A percentile compares a stretch with the other conserved stretches of the same genome.
Evolutionary conservation across 2,329 filamentous ascomycete species (phyloP).

Genomic region (Alternaria hordeiaustralica): DNA sequence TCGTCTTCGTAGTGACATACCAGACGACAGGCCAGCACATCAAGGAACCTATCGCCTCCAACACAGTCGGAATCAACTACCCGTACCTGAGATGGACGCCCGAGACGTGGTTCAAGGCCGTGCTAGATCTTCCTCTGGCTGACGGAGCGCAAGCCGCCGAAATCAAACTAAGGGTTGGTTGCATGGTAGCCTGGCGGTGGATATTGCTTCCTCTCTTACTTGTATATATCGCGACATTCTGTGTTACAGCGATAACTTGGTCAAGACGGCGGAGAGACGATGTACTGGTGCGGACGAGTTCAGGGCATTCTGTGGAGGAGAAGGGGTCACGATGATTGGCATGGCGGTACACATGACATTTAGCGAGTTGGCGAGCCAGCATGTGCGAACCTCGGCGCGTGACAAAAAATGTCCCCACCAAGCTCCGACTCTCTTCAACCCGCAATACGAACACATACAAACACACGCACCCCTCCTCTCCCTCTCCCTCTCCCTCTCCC

Average conservation of each 20-base stretch:
- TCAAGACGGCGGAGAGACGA: slow-evolving; percentile 29
- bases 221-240: slow-evolving; percentile 28
- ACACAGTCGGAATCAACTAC: slow-evolving; percentile 28
- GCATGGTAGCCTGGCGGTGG: slow-evolving; percentile 44
- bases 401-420: slow-evolving; percentile 28
- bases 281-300: slow-evolving; percentile 7
- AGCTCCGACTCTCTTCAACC: slow-evolving; percentile 6
- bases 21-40: slow-evolving; percentile 37
- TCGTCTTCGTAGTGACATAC: slow-evolving; percentile 40
- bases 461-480: background rate
- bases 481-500: background rate
- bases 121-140: slow-evolving; percentile 36
- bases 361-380: slow-evolving; percentile 12
- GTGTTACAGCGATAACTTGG: slow-evolving; percentile 24
- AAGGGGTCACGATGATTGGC: background rate
- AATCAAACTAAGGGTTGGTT: slow-evolving; percentile 29
- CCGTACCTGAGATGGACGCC: slow-evolving; percentile 39
- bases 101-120: slow-evolving; percentile 43
- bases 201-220: slow-evolving; percentile 40
- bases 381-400: slow-evolving; percentile 29
- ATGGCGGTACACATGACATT: slow-evolving; percentile 6
- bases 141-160: slow-evolving; percentile 18
- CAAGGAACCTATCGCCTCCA: slow-evolving; percentile 24
- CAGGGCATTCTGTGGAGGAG: slow-evolving; percentile 20
- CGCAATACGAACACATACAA: background rate